Evolutionary conservation across 345 rosid species (phyloP), one percentile per base, ranked within the genome.

Genomic region (Populus tremula): DNA sequence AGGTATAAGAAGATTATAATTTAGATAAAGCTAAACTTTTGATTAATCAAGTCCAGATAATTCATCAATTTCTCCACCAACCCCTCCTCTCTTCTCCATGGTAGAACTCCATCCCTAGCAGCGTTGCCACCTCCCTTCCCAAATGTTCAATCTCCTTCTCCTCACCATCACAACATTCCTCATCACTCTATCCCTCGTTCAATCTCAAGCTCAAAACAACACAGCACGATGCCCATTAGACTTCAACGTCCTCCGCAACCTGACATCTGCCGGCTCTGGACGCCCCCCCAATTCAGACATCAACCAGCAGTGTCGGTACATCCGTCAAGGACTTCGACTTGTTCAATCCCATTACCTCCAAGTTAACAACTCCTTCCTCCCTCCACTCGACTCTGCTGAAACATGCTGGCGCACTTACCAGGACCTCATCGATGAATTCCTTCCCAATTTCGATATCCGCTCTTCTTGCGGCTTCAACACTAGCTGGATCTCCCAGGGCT

Each of bases 271-370:
- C 73, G 41, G 29, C 82, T 41, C 84, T 14, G 17, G 49, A 41
- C 13, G 29, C 25, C 49, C 31, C 36, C 38, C 83, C 68, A 29
- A 0, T 5, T n/a, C 72, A 35, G 79, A 67, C 65, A 16, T 7
- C 71, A 3, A 81, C 81, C 77, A 82, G 75, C 71, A 69, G 63
- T 94, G 98, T 85, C 88, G 79, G 75, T 78, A 85, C 86, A 77
- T 92, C 81, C 88, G 66, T 70, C 94, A 87, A 78, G 92, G 92
- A n/a, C 90, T 94, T n/a, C 94, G 91, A 11, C 91, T 94, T 72
- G 84, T 94, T 59, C 81, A 75, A 49, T 91, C 97, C 72, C 69
- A 75, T 59, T 87, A 90, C 74, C 97, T 94, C 81, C 91, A 69
- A 4, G 85, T 67, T n/a, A 89, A 82, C 8, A 84, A 67, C 23